Base-by-base conservation (phyloP, 176 grass and related monocot species). In the Oryza officinalis region DNA sequence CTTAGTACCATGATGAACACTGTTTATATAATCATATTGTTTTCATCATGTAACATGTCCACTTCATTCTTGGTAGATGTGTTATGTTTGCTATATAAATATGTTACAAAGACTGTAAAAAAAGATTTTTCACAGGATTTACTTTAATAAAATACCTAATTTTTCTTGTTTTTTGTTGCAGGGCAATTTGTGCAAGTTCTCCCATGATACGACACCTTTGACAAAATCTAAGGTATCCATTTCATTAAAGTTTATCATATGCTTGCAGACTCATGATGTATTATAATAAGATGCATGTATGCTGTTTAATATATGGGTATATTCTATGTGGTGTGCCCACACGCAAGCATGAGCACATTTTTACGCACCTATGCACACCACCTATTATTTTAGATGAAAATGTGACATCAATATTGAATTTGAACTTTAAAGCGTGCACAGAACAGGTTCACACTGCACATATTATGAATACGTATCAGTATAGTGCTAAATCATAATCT, bases 221-320 rank as follows among this genome's bases (percentile, higher is more conserved):
- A 99, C 96, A 86, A 99, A 99, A 87, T 99, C 85, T 63, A 93
- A 87, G 91, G 96, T 96, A 92, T 61, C 15, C 45, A 13, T 67
- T 1, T 77, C 59, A 40, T 66, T 14, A n/a, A 65, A 77, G 61
- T 76, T n/a, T 35, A 65, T 67, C 50, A 17, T 74, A 17, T 76
- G 23, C 14, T 32, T 67, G 12, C 22, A 69, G 30, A 65, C 75
- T 74, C 38, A 15, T 54, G 50, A 72, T 70, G 57, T 26, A 77
- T 50, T 80, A 64, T 18, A 76, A 2, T 91, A 61, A 66, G 23
- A 66, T 70, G 67, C 14, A 23, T 77, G 43, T 79, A 67, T 76
- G 31, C 63, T 27, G 66, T 63, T 69, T 33, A 69, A 2, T 76
- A 32, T 26, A 63, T 78, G 45, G 10, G 0, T 46, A 27, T 37